These are phyloP conservation scores for Ziziphus jujuba DNA, from an alignment of 306 rosid genomes.

Conservation along the genomic window DNA sequence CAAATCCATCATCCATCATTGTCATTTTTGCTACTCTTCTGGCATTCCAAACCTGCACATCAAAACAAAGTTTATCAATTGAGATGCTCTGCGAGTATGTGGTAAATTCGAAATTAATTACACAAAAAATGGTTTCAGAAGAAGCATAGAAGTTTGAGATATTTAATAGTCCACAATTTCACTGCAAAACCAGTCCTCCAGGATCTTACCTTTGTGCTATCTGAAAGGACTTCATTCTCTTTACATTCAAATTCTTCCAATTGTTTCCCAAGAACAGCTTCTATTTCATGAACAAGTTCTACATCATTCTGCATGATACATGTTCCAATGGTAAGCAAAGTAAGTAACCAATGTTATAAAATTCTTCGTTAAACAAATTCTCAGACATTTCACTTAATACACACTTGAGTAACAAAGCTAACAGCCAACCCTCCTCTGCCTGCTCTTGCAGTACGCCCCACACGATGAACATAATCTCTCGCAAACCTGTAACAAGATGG, in stretches of 20 bases:
- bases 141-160: too few relatives aligned
- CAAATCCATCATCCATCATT: conserved; percentile 84
- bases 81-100: too few relatives aligned
- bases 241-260: conserved; percentile 68
- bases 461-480: conserved; percentile 86
- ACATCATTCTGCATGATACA: conserved; percentile 61
- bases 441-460: conserved; percentile 94
- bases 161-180: background rate
- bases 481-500: conserved; percentile 52
- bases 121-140: background rate
- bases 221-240: conserved; percentile 67
- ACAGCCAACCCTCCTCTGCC: conserved; percentile 86
- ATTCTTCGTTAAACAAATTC: too few relatives aligned
- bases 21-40: conserved; percentile 72
- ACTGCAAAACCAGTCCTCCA: background rate
- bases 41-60: conserved; percentile 69
- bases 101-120: background rate
- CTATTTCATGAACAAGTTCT: conserved; percentile 66
- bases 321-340: conserved; percentile 9
- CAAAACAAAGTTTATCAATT: background rate
- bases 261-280: conserved; percentile 57
- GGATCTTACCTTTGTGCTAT: conserved; percentile 54
- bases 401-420: conserved; percentile 70
- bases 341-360: background rate
- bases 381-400: too few relatives aligned